Percentiles rank a stretch among this genome's conserved stretches.
phyloP scores from a whole-genome alignment of 345 rosid genomes.

The Geranium rotundifolium region DNA sequence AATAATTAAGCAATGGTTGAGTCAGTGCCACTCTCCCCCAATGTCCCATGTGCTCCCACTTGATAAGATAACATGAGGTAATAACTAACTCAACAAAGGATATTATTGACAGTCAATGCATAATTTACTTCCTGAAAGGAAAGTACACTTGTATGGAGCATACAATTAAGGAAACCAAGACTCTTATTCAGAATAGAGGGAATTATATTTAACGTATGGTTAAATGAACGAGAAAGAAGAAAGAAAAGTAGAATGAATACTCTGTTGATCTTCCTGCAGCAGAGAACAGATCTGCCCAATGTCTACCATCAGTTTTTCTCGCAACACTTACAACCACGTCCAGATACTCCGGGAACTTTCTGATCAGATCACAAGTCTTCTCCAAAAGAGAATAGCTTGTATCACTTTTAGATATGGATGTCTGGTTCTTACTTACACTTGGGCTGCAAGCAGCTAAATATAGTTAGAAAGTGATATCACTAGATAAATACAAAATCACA shows the following conservation, averaged over 20 bases:
- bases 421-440: conserved; percentile 52
- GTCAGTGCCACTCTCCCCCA: too few species aligned
- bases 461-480: conserved; percentile 4
- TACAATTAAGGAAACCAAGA: too few species aligned
- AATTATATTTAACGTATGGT: background rate
- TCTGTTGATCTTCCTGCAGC: conserved; percentile 99
- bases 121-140: too few species aligned
- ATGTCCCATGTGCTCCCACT: too few species aligned
- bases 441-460: conserved; percentile 36
- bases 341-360: conserved; percentile 73
- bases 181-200: too few species aligned
- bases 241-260: conserved; percentile 31
- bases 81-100: too few species aligned
- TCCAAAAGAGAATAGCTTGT: conserved; percentile 53
- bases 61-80: too few species aligned
- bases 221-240: background rate
- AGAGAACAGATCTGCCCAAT: conserved; percentile 92
- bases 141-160: too few species aligned
- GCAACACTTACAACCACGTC: conserved; percentile 98
- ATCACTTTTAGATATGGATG: conserved; percentile 26
- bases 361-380: conserved; percentile 84
- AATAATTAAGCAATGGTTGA: too few species aligned
- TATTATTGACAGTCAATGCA: too few species aligned
- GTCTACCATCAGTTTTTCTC: conserved; percentile 95
- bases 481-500: conserved; percentile 4